A percentile compares a stretch with the other conserved stretches of the same genome.
Evolutionary conservation across 2,329 filamentous ascomycete genomes (phyloP).

Genomic region (Pseudohalonectria lignicola): DNA sequence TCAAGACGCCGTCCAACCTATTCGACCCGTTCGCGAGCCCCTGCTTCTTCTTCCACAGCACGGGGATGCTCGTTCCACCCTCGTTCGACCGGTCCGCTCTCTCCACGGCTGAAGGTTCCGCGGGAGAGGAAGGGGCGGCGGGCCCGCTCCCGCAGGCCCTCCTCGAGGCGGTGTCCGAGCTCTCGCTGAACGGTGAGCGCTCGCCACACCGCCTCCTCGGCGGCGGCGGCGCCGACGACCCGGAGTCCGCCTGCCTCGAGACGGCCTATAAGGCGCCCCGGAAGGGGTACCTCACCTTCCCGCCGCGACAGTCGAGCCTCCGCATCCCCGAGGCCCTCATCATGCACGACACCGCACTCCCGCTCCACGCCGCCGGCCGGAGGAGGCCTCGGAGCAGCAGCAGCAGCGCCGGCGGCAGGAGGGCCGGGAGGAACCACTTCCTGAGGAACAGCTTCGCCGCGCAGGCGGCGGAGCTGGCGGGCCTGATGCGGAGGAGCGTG

Average conservation of each 20-base stretch:
- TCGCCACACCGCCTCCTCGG: too few relatives aligned
- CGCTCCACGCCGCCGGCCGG: constrained; percentile 9
- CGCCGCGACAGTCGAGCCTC: constrained; percentile 32
- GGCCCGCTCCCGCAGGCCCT: neutral
- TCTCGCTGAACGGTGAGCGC: constrained; percentile 1
- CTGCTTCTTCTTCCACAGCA: constrained; percentile 44
- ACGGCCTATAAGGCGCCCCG: constrained; percentile 18
- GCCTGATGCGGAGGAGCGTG: constrained; percentile 37
- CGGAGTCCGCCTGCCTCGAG: constrained; percentile 4
- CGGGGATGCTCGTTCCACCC: constrained; percentile 33
- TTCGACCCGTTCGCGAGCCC: constrained; percentile 53
- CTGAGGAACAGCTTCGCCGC: constrained; percentile 29
- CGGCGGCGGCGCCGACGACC: neutral
- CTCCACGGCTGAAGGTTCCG: constrained; percentile 2
- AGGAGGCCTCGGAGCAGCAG: constrained; percentile 8
- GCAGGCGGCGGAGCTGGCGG: constrained; percentile 35
- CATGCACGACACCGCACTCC: constrained; percentile 25
- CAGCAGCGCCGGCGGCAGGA: neutral
- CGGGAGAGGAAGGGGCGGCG: neutral
- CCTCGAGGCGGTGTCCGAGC: constrained; percentile 5
- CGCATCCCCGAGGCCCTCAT: constrained; percentile 38
- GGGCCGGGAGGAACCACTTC: neutral
- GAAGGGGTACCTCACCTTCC: constrained; percentile 34
- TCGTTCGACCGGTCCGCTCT: constrained; percentile 21
- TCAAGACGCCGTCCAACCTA: constrained; percentile 32